A percentile compares a stretch with the other conserved stretches of the same genome.
Conservation (phyloP, 768 basidiomycete genomes). For the Leccinum subgranulosum region DNA sequence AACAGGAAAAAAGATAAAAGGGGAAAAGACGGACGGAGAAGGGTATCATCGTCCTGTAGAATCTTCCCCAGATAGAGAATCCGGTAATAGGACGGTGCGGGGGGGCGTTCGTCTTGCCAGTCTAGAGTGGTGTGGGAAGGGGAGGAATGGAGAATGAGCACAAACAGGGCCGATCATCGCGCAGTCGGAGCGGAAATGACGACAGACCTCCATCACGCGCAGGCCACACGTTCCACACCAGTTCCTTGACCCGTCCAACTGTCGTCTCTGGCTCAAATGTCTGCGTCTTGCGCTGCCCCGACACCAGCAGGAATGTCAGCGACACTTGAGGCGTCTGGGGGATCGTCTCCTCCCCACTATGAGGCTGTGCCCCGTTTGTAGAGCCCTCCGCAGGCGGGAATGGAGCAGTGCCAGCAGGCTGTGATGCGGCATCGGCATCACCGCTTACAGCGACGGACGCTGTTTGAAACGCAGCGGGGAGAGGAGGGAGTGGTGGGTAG, state of each 20-base stretch:
- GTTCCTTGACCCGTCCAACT: constrained; percentile 75
- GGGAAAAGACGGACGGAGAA: constrained; percentile 47
- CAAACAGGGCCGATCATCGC: constrained; percentile 12
- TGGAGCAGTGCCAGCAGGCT: not conserved
- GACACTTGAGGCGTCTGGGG: constrained; percentile 64
- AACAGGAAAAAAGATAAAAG: not conserved
- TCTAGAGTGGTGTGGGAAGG: constrained; percentile 35
- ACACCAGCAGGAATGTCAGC: constrained; percentile 70
- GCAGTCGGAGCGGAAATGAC: constrained; percentile 8
- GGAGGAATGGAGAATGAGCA: not conserved
- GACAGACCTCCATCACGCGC: constrained; percentile 42
- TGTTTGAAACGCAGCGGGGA: constrained; percentile 12
- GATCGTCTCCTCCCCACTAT: constrained; percentile 20
- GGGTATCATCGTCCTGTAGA: constrained; percentile 79
- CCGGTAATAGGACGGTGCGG: constrained; percentile 72
- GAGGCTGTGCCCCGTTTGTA: constrained; percentile 3
- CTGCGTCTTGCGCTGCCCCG: constrained; percentile 66
- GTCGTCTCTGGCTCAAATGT: constrained; percentile 73
- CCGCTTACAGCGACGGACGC: not conserved
- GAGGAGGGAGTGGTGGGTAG: constrained; percentile 26
- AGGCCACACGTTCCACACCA: constrained; percentile 83
- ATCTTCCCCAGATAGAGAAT: constrained; percentile 76
- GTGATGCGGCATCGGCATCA: not conserved
- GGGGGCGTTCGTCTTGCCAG: constrained; percentile 77
- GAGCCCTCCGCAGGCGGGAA: not conserved